Percentiles rank a stretch among this genome's conserved stretches.
phyloP scores from a whole-genome alignment of 805 yeast species.

The Saturnispora besseyi region DNA sequence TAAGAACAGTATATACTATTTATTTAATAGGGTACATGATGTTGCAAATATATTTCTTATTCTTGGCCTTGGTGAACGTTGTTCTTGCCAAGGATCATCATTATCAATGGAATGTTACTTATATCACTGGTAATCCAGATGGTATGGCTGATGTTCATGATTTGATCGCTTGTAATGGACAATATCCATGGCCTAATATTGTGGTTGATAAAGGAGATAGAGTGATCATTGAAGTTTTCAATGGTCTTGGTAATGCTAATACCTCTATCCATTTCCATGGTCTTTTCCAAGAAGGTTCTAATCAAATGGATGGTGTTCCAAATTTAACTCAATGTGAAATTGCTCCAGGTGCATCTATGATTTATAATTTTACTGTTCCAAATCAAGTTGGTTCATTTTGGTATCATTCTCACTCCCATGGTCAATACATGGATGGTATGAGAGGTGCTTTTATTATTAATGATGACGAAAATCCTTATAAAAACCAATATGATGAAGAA shows the following conservation, averaged over 20 bases:
- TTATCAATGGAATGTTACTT: slow-evolving; percentile 56
- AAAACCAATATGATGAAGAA: slow-evolving; percentile 78
- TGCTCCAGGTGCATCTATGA: slow-evolving; percentile 58
- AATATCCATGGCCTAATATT: slow-evolving; percentile 82
- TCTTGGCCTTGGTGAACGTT: background rate
- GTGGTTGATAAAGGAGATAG: slow-evolving; percentile 74
- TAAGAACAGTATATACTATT: background rate
- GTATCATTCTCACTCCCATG: slow-evolving; percentile 92
- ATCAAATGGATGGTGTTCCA: slow-evolving; percentile 87
- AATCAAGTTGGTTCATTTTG: slow-evolving; percentile 86
- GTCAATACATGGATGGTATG: slow-evolving; percentile 93
- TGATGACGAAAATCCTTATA: slow-evolving; percentile 40
- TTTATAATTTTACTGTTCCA: slow-evolving; percentile 82
- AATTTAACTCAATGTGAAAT: slow-evolving; percentile 86
- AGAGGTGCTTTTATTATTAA: slow-evolving; percentile 72
- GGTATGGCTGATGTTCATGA: slow-evolving; percentile 33
- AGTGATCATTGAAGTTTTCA: slow-evolving; percentile 60
- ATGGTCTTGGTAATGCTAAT: slow-evolving; percentile 59
- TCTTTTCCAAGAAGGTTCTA: slow-evolving; percentile 67
- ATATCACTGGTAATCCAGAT: slow-evolving; percentile 56
- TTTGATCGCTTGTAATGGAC: slow-evolving; percentile 42
- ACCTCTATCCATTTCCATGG: slow-evolving; percentile 94
- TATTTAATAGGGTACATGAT: background rate
- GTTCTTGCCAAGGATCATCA: slow-evolving; percentile 30
- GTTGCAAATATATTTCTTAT: background rate